A percentile compares a stretch with the other conserved stretches of the same genome.
Evolutionary conservation across 768 basidiomycete genomes (phyloP).

Genomic region (Coprinellus aureogranulatus): DNA sequence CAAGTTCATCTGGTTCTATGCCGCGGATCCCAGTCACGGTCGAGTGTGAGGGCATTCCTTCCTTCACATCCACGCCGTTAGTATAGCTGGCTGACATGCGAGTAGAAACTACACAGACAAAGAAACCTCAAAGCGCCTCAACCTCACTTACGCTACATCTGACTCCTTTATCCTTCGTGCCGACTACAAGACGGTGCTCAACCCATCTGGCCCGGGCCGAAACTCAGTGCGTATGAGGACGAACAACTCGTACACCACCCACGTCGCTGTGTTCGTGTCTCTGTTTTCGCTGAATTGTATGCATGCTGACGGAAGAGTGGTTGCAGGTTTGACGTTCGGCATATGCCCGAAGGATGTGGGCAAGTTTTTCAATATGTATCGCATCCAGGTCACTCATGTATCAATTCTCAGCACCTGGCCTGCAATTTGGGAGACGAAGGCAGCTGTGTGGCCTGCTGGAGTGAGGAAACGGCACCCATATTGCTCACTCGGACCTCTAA

Average conservation of each 20-base stretch:
- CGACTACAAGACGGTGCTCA: slow-evolving; percentile 46
- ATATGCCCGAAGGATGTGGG: slow-evolving; percentile 39
- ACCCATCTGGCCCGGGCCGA: slow-evolving; percentile 46
- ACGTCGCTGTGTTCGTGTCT: slow-evolving; percentile 46
- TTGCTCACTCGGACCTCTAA: not conserved
- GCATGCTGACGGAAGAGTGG: not conserved
- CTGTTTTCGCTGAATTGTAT: not conserved
- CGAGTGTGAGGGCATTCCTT: not conserved
- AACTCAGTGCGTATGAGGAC: slow-evolving; percentile 53
- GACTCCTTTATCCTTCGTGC: slow-evolving; percentile 50
- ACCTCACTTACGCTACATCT: slow-evolving; percentile 52
- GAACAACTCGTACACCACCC: slow-evolving; percentile 49
- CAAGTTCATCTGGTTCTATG: slow-evolving; percentile 4
- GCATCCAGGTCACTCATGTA: not conserved
- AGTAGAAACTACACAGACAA: slow-evolving; percentile 41
- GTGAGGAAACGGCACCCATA: slow-evolving; percentile 15
- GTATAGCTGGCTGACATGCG: too few relatives aligned
- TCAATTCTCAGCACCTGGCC: slow-evolving; percentile 38
- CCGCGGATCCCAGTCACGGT: not conserved
- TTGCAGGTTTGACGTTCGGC: slow-evolving; percentile 33
- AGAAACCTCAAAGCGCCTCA: slow-evolving; percentile 39
- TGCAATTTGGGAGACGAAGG: slow-evolving; percentile 55
- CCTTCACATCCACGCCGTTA: too few relatives aligned
- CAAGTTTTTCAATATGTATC: slow-evolving; percentile 13
- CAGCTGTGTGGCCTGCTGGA: slow-evolving; percentile 46